Percentiles rank a stretch among this genome's conserved stretches.
Conservation (phyloP, 1,139 yeast species). For the Zygoascus sp. region DNA sequence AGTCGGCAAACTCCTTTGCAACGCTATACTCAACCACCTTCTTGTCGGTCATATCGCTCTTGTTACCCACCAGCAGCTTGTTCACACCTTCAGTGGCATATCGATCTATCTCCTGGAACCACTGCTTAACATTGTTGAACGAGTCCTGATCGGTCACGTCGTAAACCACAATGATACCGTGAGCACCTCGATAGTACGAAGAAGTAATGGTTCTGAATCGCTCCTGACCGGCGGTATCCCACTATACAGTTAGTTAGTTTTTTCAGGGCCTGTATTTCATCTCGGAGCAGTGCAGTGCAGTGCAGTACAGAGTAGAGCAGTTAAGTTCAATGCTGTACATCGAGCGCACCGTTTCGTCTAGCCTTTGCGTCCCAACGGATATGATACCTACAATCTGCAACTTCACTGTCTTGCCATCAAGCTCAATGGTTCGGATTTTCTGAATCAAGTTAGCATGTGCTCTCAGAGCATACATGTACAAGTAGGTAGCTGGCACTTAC, state of each 20-base stretch:
- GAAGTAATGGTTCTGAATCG: conserved; percentile 97
- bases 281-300: too few species aligned
- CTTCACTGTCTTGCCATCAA: conserved; percentile 95
- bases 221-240: conserved; percentile 99
- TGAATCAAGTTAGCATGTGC: conserved; percentile 9
- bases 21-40: conserved; percentile 94
- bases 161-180: conserved; percentile 94
- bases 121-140: conserved; percentile 94
- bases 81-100: conserved; percentile 97
- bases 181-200: conserved; percentile 97
- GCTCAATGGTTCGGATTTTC: conserved; percentile 92
- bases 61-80: conserved; percentile 94
- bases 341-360: too few species aligned
- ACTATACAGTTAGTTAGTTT: conserved; percentile 31
- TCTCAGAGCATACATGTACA: not conserved
- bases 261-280: too few species aligned
- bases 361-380: too few species aligned
- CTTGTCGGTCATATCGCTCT: conserved; percentile 90
- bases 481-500: too few species aligned
- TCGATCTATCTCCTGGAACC: conserved; percentile 98
- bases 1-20: conserved; percentile 97
- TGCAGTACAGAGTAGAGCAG: too few species aligned
- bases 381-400: conserved; percentile 57
- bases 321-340: too few species aligned
- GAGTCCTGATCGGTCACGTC: conserved; percentile 98